Evolutionary conservation across 352 stramenopile species (phyloP).

Genomic region (Pythium aphanidermatum): DNA sequence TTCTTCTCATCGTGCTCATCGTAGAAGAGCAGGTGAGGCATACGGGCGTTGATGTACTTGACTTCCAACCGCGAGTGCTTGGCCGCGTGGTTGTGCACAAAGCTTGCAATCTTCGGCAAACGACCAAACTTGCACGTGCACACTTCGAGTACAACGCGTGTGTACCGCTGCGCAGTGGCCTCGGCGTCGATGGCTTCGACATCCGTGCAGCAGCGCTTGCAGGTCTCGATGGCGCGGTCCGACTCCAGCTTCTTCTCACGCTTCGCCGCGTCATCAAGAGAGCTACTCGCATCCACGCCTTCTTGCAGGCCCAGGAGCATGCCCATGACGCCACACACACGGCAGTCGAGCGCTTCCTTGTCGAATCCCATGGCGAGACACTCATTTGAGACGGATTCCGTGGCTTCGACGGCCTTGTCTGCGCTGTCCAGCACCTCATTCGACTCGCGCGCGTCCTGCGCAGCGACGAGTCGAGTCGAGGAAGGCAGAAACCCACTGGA

Average conservation of each 20-base stretch:
- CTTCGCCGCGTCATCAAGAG: slow-evolving; percentile 5
- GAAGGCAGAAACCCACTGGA: neutral
- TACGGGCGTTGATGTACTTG: slow-evolving; percentile 37
- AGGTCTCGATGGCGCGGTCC: slow-evolving; percentile 18
- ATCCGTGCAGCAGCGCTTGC: slow-evolving; percentile 48
- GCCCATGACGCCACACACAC: slow-evolving; percentile 42
- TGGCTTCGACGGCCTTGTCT: slow-evolving; percentile 6
- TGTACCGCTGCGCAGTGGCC: slow-evolving; percentile 26
- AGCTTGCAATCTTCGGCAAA: slow-evolving; percentile 63
- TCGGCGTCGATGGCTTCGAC: slow-evolving; percentile 28
- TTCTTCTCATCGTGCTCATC: slow-evolving; percentile 37
- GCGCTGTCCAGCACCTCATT: neutral
- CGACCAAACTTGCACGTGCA: slow-evolving; percentile 45
- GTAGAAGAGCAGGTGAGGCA: slow-evolving; percentile 65
- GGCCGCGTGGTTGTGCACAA: slow-evolving; percentile 44
- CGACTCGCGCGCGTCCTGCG: neutral
- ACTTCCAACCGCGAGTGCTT: slow-evolving; percentile 43
- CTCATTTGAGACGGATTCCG: slow-evolving; percentile 12
- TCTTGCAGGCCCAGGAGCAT: slow-evolving; percentile 22
- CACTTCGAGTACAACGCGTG: slow-evolving; percentile 44
- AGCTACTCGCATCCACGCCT: too few species aligned
- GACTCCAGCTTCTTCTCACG: slow-evolving; percentile 13
- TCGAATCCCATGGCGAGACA: slow-evolving; percentile 52
- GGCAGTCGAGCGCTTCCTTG: slow-evolving; percentile 48
- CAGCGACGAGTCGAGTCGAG: neutral